Base-by-base conservation (phyloP, 306 rosid species). In the Urtica urens region DNA sequence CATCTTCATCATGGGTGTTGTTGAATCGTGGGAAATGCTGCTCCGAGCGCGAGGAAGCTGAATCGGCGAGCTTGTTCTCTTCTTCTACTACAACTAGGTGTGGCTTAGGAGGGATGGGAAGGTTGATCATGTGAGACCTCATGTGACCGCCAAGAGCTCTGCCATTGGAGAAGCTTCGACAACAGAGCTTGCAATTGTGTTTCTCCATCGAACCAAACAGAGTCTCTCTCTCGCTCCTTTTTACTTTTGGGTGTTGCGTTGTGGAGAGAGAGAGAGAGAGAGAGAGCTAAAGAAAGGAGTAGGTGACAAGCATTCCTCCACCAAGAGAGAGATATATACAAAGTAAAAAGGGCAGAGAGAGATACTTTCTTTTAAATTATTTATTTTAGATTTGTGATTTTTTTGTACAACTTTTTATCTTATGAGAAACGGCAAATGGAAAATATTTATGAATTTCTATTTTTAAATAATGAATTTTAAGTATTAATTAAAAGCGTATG, bases 91-190 rank as follows among this genome's bases (percentile, higher is more conserved):
- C 5, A 18, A 1, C 33, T 21, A 28, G 12, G 19, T 24, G 44
- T 41, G 35, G 72, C 40, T 78, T 78, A 0, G 67, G 70, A 39
- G 79, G 80, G 42, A 77, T 14, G 0, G 78, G 82, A 28, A 81
- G 90, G 76, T 72, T 77, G 85, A 77, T 51, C 94, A 90, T 68
- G 63, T 90, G 95, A 65, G 99, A 90, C 81, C 99, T 75, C 99
- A 90, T 85, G 72, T 90, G 99, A 57, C 95, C 99, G 9, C 99
- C 99, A 31, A 81, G 67, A 7, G 99, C 95, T 69, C 80, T 85
- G 39, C 99, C 99, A 57, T 85, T 90, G 11, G 94, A 66, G 70
- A 90, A 90, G 60, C 60, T 75, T 57, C 81, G 67, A 12, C 51
- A 72, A 62, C 94, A 90, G 21, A 79, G 69, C 72, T 75, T 81